Evolutionary conservation across 2,329 filamentous ascomycete genomes (phyloP), one percentile per base, ranked within the genome.

Genomic region (Hyphodiscus sp.): DNA sequence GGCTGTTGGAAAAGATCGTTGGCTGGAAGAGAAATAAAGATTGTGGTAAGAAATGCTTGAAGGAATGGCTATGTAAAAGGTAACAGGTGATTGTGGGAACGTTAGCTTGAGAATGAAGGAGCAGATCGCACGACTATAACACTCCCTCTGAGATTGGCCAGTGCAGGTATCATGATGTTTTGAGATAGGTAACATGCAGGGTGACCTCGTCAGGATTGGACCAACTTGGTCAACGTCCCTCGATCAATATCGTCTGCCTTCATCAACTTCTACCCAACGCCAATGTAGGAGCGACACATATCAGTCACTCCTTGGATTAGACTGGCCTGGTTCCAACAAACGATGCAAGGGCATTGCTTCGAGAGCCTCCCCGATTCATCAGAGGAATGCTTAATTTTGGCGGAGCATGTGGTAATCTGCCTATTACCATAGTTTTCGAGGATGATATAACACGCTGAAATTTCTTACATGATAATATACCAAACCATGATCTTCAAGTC

Each of bases 21-120:
- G 57, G 54, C 56, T 50, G 59, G 55, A 30, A 54, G 60, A 58
- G 60, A 26, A 59, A 59, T 64, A 61, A 63, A 60, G 61, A 64
- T 65, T 66, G 63, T 41, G 53, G 52, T 61, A 58, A 67, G 54
- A 67, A 65, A 67, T 67, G 63, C 61, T 62, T 59, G 51, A 56
- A 64, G 64, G 65, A 67, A 67, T 68, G 65, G 58, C 53, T 62
- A 56, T 47, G 51, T 50, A 47, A 56, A 52, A 48, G 33, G 52
- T 13, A 30, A 53, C 54, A 56, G 58, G 48, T 54, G 54, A 61
- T 49, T 55, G 54, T 61, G 54, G 55, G 63, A 66, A 66, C 67
- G 64, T 56, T 56, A 61, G 61, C 56, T 60, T 52, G 61, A 66
- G 63, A 68, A 68, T 67, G 65, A 57, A 63, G 55, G 61, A 64